Evolutionary conservation across 176 grass and related monocot species (phyloP).

Genomic region (Musa itinerans): DNA sequence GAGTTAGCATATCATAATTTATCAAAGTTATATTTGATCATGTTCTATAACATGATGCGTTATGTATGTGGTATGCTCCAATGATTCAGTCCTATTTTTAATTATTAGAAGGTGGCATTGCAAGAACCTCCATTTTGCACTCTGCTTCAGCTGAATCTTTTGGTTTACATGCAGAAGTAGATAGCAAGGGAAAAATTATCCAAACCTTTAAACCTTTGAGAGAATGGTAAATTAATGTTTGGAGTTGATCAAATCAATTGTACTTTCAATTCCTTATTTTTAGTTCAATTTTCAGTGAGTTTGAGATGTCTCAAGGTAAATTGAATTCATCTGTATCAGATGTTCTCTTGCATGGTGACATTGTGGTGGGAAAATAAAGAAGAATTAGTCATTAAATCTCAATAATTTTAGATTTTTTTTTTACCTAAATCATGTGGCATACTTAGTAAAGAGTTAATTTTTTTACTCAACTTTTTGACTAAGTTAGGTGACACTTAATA

Average conservation of each 20-base stretch:
- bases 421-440: no score
- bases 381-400: no score
- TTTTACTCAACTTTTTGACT: no score
- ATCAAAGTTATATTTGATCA: no score
- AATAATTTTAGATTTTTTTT: no score
- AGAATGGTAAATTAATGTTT: no score
- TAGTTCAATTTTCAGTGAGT: background rate
- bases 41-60: background rate
- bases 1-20: no score
- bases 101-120: background rate
- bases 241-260: background rate
- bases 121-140: background rate
- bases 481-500: no score
- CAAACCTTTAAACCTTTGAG: no score
- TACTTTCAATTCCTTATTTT: background rate
- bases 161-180: no score
- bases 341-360: background rate
- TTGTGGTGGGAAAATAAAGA: background rate
- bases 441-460: background rate
- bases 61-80: background rate
- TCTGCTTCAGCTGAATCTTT: background rate
- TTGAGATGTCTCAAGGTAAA: background rate
- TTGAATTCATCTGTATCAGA: background rate
- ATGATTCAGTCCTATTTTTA: background rate
- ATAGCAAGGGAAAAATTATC: no score